A percentile compares a stretch with the other conserved stretches of the same genome.
These are phyloP conservation scores for Annulohypoxylon stygium DNA, from an alignment of 495 filamentous ascomycete species.

Conservation along the genomic window DNA sequence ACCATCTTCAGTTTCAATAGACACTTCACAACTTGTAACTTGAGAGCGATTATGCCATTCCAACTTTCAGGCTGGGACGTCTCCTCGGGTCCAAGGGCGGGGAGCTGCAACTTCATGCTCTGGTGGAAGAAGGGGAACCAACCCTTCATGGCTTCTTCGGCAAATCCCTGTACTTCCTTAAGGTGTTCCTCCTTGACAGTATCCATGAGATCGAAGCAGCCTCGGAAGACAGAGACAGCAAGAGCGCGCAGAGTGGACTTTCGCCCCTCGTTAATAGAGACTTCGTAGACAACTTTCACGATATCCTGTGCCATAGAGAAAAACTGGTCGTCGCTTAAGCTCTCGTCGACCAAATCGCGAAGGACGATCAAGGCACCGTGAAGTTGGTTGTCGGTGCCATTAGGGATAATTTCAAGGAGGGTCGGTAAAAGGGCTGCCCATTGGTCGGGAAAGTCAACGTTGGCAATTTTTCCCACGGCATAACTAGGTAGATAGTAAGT, in stretches of 20 bases:
- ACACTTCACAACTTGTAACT: constrained; percentile 92
- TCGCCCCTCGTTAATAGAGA: constrained; percentile 79
- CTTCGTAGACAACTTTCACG: constrained; percentile 82
- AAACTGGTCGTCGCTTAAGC: constrained; percentile 93
- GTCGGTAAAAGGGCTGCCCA: constrained; percentile 89
- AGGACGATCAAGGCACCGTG: constrained; percentile 91
- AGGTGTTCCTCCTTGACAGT: constrained; percentile 94
- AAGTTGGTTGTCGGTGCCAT: constrained; percentile 78
- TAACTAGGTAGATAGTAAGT: constrained; percentile 62
- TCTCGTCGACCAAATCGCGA: constrained; percentile 91
- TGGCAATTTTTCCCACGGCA: constrained; percentile 96
- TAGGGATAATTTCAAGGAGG: constrained; percentile 80
- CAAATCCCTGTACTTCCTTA: constrained; percentile 84
- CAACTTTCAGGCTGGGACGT: constrained; percentile 65
- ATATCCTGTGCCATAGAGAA: constrained; percentile 87
- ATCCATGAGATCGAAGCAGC: constrained; percentile 93
- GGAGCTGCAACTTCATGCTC: constrained; percentile 77
- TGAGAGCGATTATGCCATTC: constrained; percentile 85
- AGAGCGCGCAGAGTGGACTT: constrained; percentile 82
- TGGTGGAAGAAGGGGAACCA: constrained; percentile 91
- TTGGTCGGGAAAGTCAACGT: constrained; percentile 90
- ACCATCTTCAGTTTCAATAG: constrained; percentile 88
- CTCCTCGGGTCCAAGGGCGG: constrained; percentile 59
- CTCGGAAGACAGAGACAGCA: constrained; percentile 87
- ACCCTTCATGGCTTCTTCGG: constrained; percentile 80